Evolutionary conservation across 1,139 yeast species (phyloP), one percentile per base, ranked within the genome.

Genomic region (Suhomyces maxii): DNA sequence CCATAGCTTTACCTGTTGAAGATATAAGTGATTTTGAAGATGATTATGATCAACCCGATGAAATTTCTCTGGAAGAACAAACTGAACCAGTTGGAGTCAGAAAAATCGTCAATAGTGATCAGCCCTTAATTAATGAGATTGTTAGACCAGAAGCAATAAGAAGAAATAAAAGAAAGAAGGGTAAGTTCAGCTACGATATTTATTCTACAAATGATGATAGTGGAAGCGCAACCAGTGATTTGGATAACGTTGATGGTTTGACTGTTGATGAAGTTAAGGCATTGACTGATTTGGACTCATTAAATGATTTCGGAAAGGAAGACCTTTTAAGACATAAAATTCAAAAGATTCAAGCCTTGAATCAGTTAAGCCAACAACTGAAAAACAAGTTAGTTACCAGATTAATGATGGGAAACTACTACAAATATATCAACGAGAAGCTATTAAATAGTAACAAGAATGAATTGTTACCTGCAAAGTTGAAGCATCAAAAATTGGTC

Each of bases 351-450:
- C 80, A 83, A 48, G 63, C 64, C 3, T 64, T 81, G 46, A 63
- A 62, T 2, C 65, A 60, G 31, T 54, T 84, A 34, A 59, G 69
- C 37, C 85, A 85, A 51, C 60, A 71, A 41, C 80, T 79, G 57
- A 83, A 86, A 59, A 80, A 84, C 52, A 71, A 77, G 61, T 60
- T 82, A 52, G 85, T 88, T 32, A 95, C 91, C 40, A 72, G 80
- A 51, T 68, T 89, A 43, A 88, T 89, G 95, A 85, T 89, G 76
- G 86, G 87, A 8, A 82, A 82, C 49, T 84, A 81, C 58, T 74
- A 78, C 53, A 77, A 77, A 52, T 76, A 73, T 50, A 65, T 74
- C 38, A 68, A 68, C 52, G 71, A 69, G 46, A 61, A 68, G 43
- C 53, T 68, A 32, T 47, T 52, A 26, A 47, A 50, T 31, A 64